phyloP scores from a whole-genome alignment of 2,329 filamentous ascomycete genomes.

The Whalleya microplaca region DNA sequence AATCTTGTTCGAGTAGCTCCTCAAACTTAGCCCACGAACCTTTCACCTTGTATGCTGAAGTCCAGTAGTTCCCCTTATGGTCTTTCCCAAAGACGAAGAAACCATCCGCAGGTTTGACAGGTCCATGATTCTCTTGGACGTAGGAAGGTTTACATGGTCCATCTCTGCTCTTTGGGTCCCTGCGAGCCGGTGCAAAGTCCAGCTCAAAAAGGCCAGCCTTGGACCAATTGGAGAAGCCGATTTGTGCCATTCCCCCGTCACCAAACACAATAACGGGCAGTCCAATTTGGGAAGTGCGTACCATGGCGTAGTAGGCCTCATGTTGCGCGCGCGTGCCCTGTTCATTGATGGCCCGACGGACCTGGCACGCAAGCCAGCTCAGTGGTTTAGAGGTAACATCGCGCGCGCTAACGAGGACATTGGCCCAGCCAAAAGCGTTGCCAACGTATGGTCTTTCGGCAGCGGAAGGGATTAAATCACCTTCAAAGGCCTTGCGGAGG shows the following conservation, averaged over 20 bases:
- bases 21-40: too few species aligned
- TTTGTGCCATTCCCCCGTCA: constrained; percentile 35
- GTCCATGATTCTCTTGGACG: constrained; percentile 21
- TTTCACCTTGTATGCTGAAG: too few species aligned
- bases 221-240: constrained; percentile 40
- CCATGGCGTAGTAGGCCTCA: constrained; percentile 39
- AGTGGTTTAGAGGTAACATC: constrained; percentile 38
- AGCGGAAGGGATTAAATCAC: constrained; percentile 29
- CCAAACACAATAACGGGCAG: constrained; percentile 37
- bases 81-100: too few species aligned
- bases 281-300: constrained; percentile 28
- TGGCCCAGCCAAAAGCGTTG: constrained; percentile 36
- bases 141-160: constrained; percentile 24
- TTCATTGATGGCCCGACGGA: constrained; percentile 37
- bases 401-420: constrained; percentile 26
- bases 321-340: constrained; percentile 40
- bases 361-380: constrained; percentile 32
- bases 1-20: too few species aligned
- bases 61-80: too few species aligned
- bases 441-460: constrained; percentile 33
- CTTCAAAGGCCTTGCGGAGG: constrained; percentile 17
- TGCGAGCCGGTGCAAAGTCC: constrained; percentile 30
- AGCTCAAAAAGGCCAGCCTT: constrained; percentile 34
- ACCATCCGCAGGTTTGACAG: too few species aligned
- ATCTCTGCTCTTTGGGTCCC: neutral